These are phyloP conservation scores for Lecanoromycetidae sp. DNA, from an alignment of 2,329 filamentous ascomycete species.

Conservation along the genomic window DNA sequence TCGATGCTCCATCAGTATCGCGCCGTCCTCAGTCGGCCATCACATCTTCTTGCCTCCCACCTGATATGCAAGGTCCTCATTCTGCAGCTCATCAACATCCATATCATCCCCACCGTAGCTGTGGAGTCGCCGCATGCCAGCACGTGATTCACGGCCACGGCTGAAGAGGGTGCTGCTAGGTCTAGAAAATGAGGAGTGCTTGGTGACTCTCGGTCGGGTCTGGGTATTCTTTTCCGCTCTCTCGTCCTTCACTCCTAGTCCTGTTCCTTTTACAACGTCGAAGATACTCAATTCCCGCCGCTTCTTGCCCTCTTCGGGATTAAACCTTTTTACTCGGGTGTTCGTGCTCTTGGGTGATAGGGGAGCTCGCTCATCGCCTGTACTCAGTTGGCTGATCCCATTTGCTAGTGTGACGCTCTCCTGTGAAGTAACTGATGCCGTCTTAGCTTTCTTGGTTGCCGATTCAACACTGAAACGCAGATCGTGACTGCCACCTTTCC, in stretches of 20 bases:
- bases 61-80: neutral
- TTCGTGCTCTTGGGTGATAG: neutral
- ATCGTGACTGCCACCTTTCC: constrained; percentile 11
- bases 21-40: neutral
- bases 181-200: constrained; percentile 2
- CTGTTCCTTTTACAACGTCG: constrained; percentile 27
- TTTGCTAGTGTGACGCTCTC: constrained; percentile 2
- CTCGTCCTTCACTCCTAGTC: neutral
- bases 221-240: neutral
- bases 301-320: constrained; percentile 27
- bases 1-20: no score
- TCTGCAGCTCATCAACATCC: constrained; percentile 16
- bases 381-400: constrained; percentile 10
- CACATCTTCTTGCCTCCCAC: neutral
- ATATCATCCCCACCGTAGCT: constrained; percentile 11
- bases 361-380: neutral
- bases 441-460: constrained; percentile 13
- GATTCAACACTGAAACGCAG: constrained; percentile 1
- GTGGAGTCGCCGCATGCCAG: constrained; percentile 2
- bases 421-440: neutral
- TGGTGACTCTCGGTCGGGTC: neutral
- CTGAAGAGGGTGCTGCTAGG: constrained; percentile 13
- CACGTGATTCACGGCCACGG: constrained; percentile 9
- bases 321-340: constrained; percentile 12
- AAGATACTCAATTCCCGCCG: constrained; percentile 33